Evolutionary conservation across 345 rosid genomes (phyloP), one percentile per base, ranked within the genome.

Genomic region (Physaria fendleri): DNA sequence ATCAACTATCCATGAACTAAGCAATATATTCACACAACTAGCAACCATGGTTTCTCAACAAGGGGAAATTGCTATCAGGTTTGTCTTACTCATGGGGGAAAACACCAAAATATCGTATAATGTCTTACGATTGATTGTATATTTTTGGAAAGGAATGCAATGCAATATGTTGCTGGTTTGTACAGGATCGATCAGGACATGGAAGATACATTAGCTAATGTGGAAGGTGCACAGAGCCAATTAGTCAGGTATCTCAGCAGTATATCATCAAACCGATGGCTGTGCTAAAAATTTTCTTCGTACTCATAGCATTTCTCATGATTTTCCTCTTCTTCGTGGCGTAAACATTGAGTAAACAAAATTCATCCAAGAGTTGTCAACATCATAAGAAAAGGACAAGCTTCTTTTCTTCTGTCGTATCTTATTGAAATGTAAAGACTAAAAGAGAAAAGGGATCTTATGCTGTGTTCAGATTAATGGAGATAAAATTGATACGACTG

Each of bases 31-130:
- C 66, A 82, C 88, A 5, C 95, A 87, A 68, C 77, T 87, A 25
- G 91, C 91, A 46, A 84, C 87, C 34, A 81, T 87, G 87, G 92
- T 87, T 56, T 84, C 95, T 55, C 95, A 87, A 62, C 95, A 87
- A 76, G 95, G 95, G 58, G 89, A 84, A 76, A 81, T 84, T 62
- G 95, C 95, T 46, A 87, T 87, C 76, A 84, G 92, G 95, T 87
- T 65, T 12, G 44, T 32, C 54, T 28, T 51, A 18, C 32, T 41
- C 28, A 1, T 12, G 15, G 7, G 22, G 24, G 1, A 10, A 27
- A 45, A 38, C 51, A 16, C 43, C 12, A 23, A 10, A 35, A 9
- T 23, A 2, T 52, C 14, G 42, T 25, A 30, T 28, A 56, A 8
- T 57, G 23, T 50, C 42, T 22, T 14, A 24, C 14, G 27, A 44